A percentile compares a stretch with the other conserved stretches of the same genome.
These are phyloP conservation scores for Iodosphaeria phyllophila DNA, from an alignment of 2,329 filamentous ascomycete species.

Conservation along the genomic window DNA sequence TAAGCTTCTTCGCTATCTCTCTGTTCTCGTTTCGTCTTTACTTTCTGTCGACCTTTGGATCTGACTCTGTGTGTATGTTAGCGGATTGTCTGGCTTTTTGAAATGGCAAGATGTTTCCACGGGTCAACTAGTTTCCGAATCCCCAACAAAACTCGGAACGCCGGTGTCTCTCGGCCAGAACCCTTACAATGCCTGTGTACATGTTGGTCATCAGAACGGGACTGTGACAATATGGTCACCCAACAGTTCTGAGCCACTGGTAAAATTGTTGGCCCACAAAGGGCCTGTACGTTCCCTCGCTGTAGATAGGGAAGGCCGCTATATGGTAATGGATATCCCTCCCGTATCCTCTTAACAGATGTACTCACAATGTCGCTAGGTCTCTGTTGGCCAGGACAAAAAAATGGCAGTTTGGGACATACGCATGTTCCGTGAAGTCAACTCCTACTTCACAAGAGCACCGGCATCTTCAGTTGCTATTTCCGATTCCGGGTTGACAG, in stretches of 20 bases:
- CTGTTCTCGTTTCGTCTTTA: no score
- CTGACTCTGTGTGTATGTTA: no score
- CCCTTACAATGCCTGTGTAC: conserved; percentile 77
- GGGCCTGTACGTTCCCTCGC: conserved; percentile 76
- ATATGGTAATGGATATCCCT: conserved; percentile 42
- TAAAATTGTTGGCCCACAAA: conserved; percentile 77
- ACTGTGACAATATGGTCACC: conserved; percentile 92
- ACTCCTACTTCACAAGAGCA: conserved; percentile 68
- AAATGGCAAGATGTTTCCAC: conserved; percentile 95
- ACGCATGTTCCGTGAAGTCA: conserved; percentile 81
- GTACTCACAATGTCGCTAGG: no score
- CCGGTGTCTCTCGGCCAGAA: conserved; percentile 78
- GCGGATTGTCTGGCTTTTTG: conserved; percentile 66
- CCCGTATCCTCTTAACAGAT: no score
- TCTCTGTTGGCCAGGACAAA: conserved; percentile 73
- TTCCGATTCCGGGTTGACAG: conserved; percentile 73
- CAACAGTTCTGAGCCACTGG: conserved; percentile 68
- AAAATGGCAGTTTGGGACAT: conserved; percentile 96
- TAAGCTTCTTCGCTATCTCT: no score
- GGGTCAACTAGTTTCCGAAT: conserved; percentile 70
- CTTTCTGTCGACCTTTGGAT: no score
- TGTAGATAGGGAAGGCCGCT: conserved; percentile 75
- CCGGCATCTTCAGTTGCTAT: conserved; percentile 74
- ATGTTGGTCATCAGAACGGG: conserved; percentile 88
- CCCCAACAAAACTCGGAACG: conserved; percentile 67